Conservation (phyloP, 148 eudicot species). For the Diospyros kaki region DNA sequence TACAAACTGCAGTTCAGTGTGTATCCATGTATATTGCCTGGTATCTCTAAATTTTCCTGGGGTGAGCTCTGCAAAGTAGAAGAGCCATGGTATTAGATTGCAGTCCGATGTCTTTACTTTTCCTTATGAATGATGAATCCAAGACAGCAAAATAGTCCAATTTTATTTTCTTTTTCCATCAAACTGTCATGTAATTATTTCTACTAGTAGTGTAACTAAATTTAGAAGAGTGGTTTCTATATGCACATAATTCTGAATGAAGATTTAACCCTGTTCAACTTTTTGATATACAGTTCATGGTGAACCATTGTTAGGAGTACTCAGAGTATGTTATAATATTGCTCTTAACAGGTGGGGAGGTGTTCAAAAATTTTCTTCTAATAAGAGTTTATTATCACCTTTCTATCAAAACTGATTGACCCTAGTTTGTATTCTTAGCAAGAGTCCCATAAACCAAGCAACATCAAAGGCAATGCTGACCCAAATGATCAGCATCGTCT, state of each 20-base stretch:
- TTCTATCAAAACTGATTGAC: slow-evolving; percentile 5
- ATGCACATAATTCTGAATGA: not conserved
- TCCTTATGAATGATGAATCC: slow-evolving; percentile 1
- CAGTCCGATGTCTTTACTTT: not conserved
- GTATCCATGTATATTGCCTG: not conserved
- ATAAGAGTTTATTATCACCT: not conserved
- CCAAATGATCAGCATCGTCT: slow-evolving; percentile 92
- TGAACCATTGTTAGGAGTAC: slow-evolving; percentile 84
- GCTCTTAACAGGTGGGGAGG: slow-evolving; percentile 98
- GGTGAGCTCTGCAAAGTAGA: not conserved
- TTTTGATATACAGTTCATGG: slow-evolving; percentile 76
- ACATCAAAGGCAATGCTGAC: slow-evolving; percentile 99
- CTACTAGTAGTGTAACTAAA: not conserved
- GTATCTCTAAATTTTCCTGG: slow-evolving; percentile 4
- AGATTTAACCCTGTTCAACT: slow-evolving; percentile 7
- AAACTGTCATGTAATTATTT: slow-evolving; percentile 2
- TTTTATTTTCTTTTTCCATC: not conserved
- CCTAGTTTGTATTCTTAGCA: slow-evolving; percentile 44
- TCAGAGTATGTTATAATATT: slow-evolving; percentile 92
- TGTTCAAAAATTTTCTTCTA: slow-evolving; percentile 10
- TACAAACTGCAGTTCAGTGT: not conserved
- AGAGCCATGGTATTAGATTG: not conserved
- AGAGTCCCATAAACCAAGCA: slow-evolving; percentile 94
- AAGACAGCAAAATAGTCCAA: not conserved
- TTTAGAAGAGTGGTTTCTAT: not conserved